Base-by-base conservation (phyloP, 345 rosid species). In the Microthlaspi erraticum region DNA sequence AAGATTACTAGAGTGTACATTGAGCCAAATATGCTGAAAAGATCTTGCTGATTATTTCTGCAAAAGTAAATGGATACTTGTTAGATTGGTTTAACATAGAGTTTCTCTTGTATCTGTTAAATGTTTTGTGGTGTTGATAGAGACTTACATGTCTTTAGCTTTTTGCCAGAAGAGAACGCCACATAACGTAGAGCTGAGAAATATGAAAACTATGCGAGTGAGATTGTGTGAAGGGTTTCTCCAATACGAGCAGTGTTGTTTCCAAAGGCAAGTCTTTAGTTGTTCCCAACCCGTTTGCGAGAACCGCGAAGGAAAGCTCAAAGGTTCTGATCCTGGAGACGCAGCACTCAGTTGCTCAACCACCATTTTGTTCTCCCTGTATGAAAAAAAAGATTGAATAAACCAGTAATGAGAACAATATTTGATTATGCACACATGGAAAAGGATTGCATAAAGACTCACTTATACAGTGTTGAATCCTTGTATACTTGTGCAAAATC, bases 161-260 rank as follows among this genome's bases (percentile, higher is more conserved):
- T 76, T 74, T 63, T 82, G 62, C 95, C 88, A 86, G 42, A 85
- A 83, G 51, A 83, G 57, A 69, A 70, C n/a, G 66, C 82, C 75
- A 41, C 75, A 77, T 11, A 77, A 6, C 11, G 46, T 18, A 61
- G 86, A 71, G 10, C 44, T 62, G n/a, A 71, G 9, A 0, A 52
- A 43, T 36, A 45, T 70, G 56, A 48, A 83, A 2, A 77, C 10
- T 12, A 83, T 42, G 29, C 89, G 81, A 18, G 71, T 51, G n/a
- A 80, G 45, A 52, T 78, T 83, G 36, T 83, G 77, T 5, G 74
- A 60, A 41, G 87, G 81, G 72, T 80, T 81, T 74, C 89, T 80
- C 89, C 85, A 85, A 74, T 85, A 85, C n/a, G 85, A 81, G 17
- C 61, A 60, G 50, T 77, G 76, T 38, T 85, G 89, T 71, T 85